Evolutionary conservation across 345 rosid genomes (phyloP), one percentile per base, ranked within the genome.

Genomic region (Excoecaria cochinchinensis): DNA sequence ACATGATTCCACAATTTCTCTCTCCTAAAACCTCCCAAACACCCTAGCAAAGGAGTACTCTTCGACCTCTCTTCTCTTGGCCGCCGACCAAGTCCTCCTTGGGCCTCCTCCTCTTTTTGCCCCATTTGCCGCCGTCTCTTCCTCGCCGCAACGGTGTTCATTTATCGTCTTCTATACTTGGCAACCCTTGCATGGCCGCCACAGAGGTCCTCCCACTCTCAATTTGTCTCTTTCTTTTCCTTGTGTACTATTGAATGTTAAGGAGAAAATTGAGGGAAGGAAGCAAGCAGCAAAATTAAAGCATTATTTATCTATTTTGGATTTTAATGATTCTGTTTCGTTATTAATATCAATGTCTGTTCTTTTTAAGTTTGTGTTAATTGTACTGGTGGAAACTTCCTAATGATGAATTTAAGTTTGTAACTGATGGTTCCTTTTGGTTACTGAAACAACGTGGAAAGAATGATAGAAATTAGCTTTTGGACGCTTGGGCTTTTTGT

Each of bases 131-230:
- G 61, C 73, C 9, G 16, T 31, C 22, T 69, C 22, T 4, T 16
- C 58, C 72, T 69, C 44, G 5, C 59, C 46, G 59, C 24, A 24
- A 24, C 51, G 19, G 50, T 53, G 42, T 53, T 71, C 5, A 17
- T 11, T 42, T 12, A 67, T 39, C 59, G 38, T 52, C 59, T 22
- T 52, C 13, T 36, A 57, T 24, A 22, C 13, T 31, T 61, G 19
- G 52, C n/a, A 71, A 57, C 50, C 42, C 52, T 21, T 31, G 0
- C 14, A 72, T 72, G 75, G 68, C 75, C 25, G 4, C 68, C 46
- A 6, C 31, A 9, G 75, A 72, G 75, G 75, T 72, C 25, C 11
- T 36, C 8, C 42, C 67, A 0, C 57, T 59, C 75, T 47, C 57
- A 58, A 7, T 42, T 19, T 46, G 25, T 52, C 3, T 48, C 12